Conservation (phyloP, 2,329 filamentous ascomycete genomes). For the Lecanicillium sp. region DNA sequence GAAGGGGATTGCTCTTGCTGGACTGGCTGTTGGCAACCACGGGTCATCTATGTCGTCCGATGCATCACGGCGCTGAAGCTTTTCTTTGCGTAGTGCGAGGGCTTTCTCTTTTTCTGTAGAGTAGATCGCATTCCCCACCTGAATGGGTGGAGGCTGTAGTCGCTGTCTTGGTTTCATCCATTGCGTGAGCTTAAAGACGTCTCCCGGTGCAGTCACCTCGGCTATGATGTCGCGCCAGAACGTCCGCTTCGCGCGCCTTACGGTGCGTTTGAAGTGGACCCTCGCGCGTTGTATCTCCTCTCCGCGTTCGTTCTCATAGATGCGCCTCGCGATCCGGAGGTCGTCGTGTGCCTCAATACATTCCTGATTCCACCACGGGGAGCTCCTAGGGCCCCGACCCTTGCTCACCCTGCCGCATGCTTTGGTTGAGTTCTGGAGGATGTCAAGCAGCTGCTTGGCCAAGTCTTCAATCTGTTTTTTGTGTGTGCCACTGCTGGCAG, state of each 20-base stretch:
- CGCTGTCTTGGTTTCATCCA: constrained; percentile 4
- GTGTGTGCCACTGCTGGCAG: neutral
- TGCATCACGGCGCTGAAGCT: constrained; percentile 1
- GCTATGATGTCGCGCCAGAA: constrained; percentile 1
- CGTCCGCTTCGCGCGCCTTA: neutral
- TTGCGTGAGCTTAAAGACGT: constrained; percentile 4
- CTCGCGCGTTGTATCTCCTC: constrained; percentile 2
- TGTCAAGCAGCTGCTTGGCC: neutral
- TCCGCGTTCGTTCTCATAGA: constrained; percentile 3
- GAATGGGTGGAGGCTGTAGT: constrained; percentile 1
- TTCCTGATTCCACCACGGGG: constrained; percentile 3
- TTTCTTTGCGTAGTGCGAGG: constrained; percentile 3
- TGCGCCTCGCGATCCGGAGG: neutral
- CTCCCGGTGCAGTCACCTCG: neutral
- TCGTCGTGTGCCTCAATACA: neutral
- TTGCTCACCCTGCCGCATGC: neutral
- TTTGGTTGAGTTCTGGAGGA: neutral
- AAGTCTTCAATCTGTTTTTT: neutral
- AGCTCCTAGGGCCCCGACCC: neutral
- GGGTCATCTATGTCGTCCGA: constrained; percentile 1
- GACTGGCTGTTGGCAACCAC: neutral
- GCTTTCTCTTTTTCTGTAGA: constrained; percentile 4
- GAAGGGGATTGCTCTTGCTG: constrained; percentile 1
- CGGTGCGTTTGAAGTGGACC: neutral
- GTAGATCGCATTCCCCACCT: constrained; percentile 2